Evolutionary conservation across 441 rosid genomes (phyloP).

Genomic region (Dalechampia spathulata): DNA sequence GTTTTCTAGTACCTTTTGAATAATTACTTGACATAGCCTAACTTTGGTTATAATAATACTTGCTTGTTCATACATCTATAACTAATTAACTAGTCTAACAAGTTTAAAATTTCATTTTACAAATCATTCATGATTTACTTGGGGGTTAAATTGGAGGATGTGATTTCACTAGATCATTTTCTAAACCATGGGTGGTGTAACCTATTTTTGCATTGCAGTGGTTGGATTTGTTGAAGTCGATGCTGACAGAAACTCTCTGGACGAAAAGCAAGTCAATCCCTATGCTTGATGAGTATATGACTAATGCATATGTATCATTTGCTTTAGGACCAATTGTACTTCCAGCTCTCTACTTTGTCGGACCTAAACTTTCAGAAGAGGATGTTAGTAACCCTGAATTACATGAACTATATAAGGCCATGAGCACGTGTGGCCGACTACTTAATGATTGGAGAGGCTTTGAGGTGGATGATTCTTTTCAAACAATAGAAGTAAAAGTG

Average conservation of each 20-base stretch:
- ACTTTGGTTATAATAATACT: no score
- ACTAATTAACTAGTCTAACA: no score
- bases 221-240: constrained; percentile 65
- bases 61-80: neutral
- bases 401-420: constrained; percentile 33
- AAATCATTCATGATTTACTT: no score
- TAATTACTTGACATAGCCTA: neutral
- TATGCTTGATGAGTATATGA: constrained; percentile 59
- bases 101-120: no score
- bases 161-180: neutral
- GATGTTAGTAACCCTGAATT: constrained; percentile 31
- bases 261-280: constrained; percentile 41
- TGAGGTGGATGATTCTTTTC: constrained; percentile 30
- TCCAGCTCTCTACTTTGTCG: constrained; percentile 55
- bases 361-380: constrained; percentile 51
- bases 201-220: constrained; percentile 42
- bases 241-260: constrained; percentile 62
- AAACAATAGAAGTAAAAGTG: neutral
- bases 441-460: constrained; percentile 65
- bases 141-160: no score
- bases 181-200: neutral
- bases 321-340: constrained; percentile 79
- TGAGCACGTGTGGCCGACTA: constrained; percentile 76
- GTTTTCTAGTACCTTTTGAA: neutral
- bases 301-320: constrained; percentile 55